Evolutionary conservation across 495 filamentous ascomycete species (phyloP), one percentile per base, ranked within the genome.

Genomic region (Penicillium paradoxum): DNA sequence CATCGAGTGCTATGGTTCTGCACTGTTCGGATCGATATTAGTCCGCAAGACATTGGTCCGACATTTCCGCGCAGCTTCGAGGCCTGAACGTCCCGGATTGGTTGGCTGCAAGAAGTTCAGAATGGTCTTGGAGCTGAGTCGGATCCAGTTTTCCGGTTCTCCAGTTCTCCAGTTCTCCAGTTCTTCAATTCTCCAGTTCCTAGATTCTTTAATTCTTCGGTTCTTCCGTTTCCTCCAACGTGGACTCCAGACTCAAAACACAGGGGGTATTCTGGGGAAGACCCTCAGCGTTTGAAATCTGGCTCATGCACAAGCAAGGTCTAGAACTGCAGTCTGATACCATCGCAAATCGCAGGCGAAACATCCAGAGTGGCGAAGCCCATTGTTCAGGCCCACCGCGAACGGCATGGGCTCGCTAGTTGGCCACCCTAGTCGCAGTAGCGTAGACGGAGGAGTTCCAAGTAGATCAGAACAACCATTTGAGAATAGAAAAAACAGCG

Each of bases 381-480:
- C 9, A 29, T 37, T 27, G 24, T 44, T 44, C 41, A 59, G 60
- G 60, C 61, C 61, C 61, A 64, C 58, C 22, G 29, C 2, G 39
- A 18, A 49, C 54, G 58, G 53, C 36, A 54, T 32, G 41, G 43
- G 54, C 44, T 61, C 55, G 48, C 45, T 55, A 55, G 60, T 48
- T 58, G 49, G 53, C 45, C 56, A 34, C 41, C 56, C 56, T 59
- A 63, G 57, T 63, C 53, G 51, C 48, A 39, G 46, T 64, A 64
- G 62, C 53, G 62, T 32, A 56, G 49, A 45, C 48, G 52, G 57
- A 63, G 48, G 46, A 63, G 60, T 56, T 43, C 48, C 54, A 55
- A 15, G 49, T 61, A 39, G 56, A 62, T 62, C 56, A 17, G 11
- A 11, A 34, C 33, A 44, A 9, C 22, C 41, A 30, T 22, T 47